Base-by-base conservation (phyloP, 2,329 filamentous ascomycete species). In the Colletotrichum shisoi region DNA sequence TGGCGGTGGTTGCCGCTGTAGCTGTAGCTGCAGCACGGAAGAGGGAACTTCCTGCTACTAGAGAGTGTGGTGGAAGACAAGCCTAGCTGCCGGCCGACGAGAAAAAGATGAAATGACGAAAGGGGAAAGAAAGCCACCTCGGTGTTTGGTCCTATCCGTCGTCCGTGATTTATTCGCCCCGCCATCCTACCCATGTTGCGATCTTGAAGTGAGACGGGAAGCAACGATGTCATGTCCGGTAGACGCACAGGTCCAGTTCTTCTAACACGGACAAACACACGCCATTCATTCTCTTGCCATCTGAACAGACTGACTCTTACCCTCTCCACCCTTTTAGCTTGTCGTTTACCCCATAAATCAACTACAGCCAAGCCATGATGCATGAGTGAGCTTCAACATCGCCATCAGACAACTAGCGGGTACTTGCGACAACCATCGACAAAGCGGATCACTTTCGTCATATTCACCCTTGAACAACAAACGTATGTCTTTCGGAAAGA, bases 51-150 rank as follows among this genome's bases (percentile, higher is more conserved):
- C 27, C 34, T 21, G 19, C 21, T 59, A 48, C 19, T 45, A 51
- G 57, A 59, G 7, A 34, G 31, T 34, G 31, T n/a, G 34, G 45
- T 34, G 57, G 9, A 44, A 49, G 19, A 49, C 42, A 34, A 46
- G 48, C 52, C 34, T n/a, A 42, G 54, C 61, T 63, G 52, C 31
- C 34, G 48, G 48, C 49, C 53, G 8, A 65, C 15, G 48, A 60
- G 56, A 24, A 65, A 46, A 65, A 60, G 65, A 65, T 24, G 61
- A 60, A 67, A 64, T 58, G 56, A 68, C 59, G n/a, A 46, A 63
- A 52, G 31, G 46, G 51, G 17, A 49, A 46, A 24, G 21, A 60
- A 57, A 57, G 19, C 44, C n/a, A 27, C 31, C 21, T 45, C 54
- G 13, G 19, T 37, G 15, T 15, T 7, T 37, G 9, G 15, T n/a